These are phyloP conservation scores for Chalara sp. DNA, from an alignment of 2,329 filamentous ascomycete species.

Conservation along the genomic window DNA sequence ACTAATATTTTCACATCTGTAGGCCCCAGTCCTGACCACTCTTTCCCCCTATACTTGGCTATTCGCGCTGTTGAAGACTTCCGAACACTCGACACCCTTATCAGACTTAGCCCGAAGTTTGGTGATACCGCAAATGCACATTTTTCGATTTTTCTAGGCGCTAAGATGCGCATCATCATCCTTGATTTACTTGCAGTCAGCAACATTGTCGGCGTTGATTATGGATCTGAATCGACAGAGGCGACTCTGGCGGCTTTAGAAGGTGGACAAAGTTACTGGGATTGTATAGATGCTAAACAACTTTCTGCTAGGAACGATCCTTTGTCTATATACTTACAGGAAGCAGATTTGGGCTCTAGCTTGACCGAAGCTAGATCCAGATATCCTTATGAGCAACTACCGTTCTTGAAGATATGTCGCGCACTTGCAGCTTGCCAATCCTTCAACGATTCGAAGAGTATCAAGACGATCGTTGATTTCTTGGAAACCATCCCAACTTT, in stretches of 20 bases:
- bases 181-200: conserved; percentile 26
- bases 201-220: conserved; percentile 22
- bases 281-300: conserved; percentile 17
- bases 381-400: conserved; percentile 79
- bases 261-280: conserved; percentile 26
- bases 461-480: conserved; percentile 49
- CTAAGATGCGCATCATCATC: conserved; percentile 28
- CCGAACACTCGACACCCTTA: conserved; percentile 41
- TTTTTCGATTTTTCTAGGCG: conserved; percentile 32
- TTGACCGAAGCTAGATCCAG: conserved; percentile 64
- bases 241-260: conserved; percentile 24
- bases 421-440: conserved; percentile 48
- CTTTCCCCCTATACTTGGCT: conserved; percentile 35
- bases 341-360: conserved; percentile 31
- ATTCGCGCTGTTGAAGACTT: conserved; percentile 37
- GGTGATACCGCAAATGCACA: conserved; percentile 28
- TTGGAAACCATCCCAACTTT: conserved; percentile 66
- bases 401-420: conserved; percentile 68
- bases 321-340: conserved; percentile 36
- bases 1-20: no score
- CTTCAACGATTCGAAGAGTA: conserved; percentile 26
- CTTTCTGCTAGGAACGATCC: conserved; percentile 42
- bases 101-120: conserved; percentile 35
- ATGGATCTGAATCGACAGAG: conserved; percentile 27
- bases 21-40: background rate